Conservation (phyloP, 1,139 yeast species). For the Kazachstania sp. region DNA sequence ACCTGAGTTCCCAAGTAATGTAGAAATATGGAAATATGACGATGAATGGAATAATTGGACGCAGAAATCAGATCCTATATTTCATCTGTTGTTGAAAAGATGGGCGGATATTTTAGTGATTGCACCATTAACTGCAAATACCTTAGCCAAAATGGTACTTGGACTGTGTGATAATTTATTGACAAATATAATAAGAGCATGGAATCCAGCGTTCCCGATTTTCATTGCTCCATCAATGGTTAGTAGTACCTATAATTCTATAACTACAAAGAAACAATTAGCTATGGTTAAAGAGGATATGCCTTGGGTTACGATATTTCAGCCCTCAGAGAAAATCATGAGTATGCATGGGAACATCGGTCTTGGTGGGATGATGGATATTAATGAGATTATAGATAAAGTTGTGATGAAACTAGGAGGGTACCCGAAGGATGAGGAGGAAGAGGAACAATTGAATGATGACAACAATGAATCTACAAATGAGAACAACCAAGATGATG, state of each 20-base stretch:
- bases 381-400: conserved; percentile 81
- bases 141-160: conserved; percentile 79
- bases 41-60: conserved; percentile 93
- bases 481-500: no score
- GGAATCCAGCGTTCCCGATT: conserved; percentile 86
- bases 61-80: conserved; percentile 76
- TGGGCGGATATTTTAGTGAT: conserved; percentile 92
- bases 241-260: conserved; percentile 90
- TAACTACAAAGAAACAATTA: conserved; percentile 79
- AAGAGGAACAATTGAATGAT: conserved; percentile 61
- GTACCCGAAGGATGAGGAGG: conserved; percentile 79
- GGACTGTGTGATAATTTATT: conserved; percentile 85
- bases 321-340: conserved; percentile 88
- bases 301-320: conserved; percentile 69
- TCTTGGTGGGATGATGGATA: conserved; percentile 92
- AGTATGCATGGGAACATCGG: conserved; percentile 89
- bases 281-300: conserved; percentile 49
- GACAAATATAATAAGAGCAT: conserved; percentile 75
- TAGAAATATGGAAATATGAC: conserved; percentile 74
- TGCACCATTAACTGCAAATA: conserved; percentile 90
- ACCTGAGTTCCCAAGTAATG: conserved; percentile 47
- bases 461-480: no score
- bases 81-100: conserved; percentile 82
- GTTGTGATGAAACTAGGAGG: conserved; percentile 80
- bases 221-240: conserved; percentile 96